Percentiles rank a stretch among this genome's conserved stretches.
Evolutionary conservation across 805 yeast species (phyloP).

Genomic region (Kodamaea jinghongensis): DNA sequence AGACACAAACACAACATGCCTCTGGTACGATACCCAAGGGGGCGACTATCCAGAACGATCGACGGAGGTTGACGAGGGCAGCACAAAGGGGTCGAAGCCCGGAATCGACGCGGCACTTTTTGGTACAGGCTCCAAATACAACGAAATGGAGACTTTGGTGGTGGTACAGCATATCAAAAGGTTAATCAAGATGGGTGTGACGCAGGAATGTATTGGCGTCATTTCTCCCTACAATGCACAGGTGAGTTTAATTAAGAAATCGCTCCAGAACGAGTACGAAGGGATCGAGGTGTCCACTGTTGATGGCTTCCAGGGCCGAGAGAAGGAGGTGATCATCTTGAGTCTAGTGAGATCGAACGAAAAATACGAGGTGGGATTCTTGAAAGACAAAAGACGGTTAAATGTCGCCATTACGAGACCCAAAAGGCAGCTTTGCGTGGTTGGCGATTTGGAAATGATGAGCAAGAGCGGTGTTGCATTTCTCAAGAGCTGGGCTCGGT

Average conservation of each 20-base stretch:
- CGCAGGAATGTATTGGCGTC: conserved; percentile 64
- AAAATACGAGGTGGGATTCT: conserved; percentile 70
- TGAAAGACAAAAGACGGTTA: conserved; percentile 72
- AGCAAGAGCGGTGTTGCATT: conserved; percentile 42
- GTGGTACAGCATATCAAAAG: conserved; percentile 55
- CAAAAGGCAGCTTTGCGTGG: conserved; percentile 74
- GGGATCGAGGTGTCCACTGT: conserved; percentile 79
- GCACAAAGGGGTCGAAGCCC: conserved; percentile 8
- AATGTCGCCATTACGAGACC: conserved; percentile 95
- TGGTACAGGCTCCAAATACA: conserved; percentile 56
- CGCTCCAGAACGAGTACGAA: conserved; percentile 33
- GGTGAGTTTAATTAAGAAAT: conserved; percentile 56
- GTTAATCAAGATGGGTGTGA: conserved; percentile 53
- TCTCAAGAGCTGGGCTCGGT: conserved; percentile 62
- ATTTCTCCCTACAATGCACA: conserved; percentile 93
- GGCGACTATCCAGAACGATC: conserved; percentile 71
- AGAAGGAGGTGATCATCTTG: conserved; percentile 80
- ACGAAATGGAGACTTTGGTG: conserved; percentile 70
- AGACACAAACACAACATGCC: conserved; percentile 50
- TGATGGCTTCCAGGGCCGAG: conserved; percentile 97
- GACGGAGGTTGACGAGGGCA: conserved; percentile 23
- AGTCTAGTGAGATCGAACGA: conserved; percentile 82
- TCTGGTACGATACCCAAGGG: conserved; percentile 95
- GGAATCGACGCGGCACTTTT: conserved; percentile 9
- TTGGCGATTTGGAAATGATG: conserved; percentile 83